Evolutionary conservation across 257 asterid species (phyloP), one percentile per base, ranked within the genome.

Genomic region (Plantago ovata): DNA sequence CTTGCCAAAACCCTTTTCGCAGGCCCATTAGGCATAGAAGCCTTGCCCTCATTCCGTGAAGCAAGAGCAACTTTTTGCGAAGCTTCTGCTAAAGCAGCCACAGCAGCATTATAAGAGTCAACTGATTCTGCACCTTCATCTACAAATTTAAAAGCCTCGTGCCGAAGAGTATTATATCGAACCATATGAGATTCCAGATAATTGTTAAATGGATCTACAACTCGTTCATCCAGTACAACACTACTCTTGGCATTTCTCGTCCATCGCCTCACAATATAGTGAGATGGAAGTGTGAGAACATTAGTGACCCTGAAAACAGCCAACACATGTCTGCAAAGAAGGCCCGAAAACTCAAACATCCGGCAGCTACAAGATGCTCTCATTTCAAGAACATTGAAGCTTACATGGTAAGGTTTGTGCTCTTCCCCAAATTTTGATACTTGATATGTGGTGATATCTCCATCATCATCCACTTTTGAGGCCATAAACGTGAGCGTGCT

Each of bases 121-220:
- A 66, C 71, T 21, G 98, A 72, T 66, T 79, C 86, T 3, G 89
- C 89, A 66, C 95, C 97, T 72, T 84, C 91, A 52, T 89, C 91
- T 7, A 84, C 95, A 72, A 86, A 76, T 72, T 86, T 93, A 60
- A 89, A 78, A 20, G 92, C 98, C 74, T 81, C 95, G 44, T 86
- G 97, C 69, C 97, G 77, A 50, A 93, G 87, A 18, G 84, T 80
- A 69, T 84, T 93, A 60, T 77, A 89, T 58, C 98, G 73, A 66
- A 93, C 97, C 51, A 87, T 93, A 70, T 89, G 98, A 18, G 98
- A 93, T 75, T 89, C 98, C 90, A 93, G 75, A 76, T 93, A 88
- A 72, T 79, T 68, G 66, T 72, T 78, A 69, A 79, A 81, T 58
- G 76, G 72, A 62, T 84, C 84, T 56, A 70, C 55, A 55, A 73